Conservation (phyloP, 352 stramenopile species). For the Saprolegnia parasitica region DNA sequence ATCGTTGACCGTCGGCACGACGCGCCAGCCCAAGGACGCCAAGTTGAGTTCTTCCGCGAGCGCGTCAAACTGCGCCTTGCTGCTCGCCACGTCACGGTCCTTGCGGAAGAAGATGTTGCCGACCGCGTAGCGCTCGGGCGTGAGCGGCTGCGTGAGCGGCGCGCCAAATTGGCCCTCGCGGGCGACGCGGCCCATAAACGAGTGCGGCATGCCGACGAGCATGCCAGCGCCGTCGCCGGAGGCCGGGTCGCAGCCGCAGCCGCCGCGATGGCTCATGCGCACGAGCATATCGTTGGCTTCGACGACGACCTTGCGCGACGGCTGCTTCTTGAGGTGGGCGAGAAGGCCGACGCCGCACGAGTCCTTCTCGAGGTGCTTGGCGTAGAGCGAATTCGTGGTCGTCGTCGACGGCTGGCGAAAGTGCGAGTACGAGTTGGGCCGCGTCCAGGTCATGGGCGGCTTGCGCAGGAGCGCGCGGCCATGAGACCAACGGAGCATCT, state of each 20-base stretch:
- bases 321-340: constrained; percentile 92
- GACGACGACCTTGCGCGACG: constrained; percentile 86
- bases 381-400: constrained; percentile 39
- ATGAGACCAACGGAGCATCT: not conserved
- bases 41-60: constrained; percentile 85
- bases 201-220: constrained; percentile 94
- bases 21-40: constrained; percentile 89
- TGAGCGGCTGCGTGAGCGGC: constrained; percentile 47
- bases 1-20: constrained; percentile 90
- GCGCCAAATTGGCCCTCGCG: constrained; percentile 70
- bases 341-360: constrained; percentile 95
- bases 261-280: constrained; percentile 93
- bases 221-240: constrained; percentile 91
- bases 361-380: constrained; percentile 50
- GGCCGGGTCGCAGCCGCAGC: constrained; percentile 93
- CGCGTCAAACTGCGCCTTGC: constrained; percentile 84
- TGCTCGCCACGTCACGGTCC: constrained; percentile 62
- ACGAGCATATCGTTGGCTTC: constrained; percentile 97
- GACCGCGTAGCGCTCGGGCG: constrained; percentile 86
- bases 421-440: constrained; percentile 18
- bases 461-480: not conserved
- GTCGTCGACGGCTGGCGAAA: constrained; percentile 8
- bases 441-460: not conserved
- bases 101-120: constrained; percentile 89
- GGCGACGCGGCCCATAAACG: constrained; percentile 88